phyloP scores from a whole-genome alignment of 1,284 basidiomycete genomes.

The Marasmius sp. region DNA sequence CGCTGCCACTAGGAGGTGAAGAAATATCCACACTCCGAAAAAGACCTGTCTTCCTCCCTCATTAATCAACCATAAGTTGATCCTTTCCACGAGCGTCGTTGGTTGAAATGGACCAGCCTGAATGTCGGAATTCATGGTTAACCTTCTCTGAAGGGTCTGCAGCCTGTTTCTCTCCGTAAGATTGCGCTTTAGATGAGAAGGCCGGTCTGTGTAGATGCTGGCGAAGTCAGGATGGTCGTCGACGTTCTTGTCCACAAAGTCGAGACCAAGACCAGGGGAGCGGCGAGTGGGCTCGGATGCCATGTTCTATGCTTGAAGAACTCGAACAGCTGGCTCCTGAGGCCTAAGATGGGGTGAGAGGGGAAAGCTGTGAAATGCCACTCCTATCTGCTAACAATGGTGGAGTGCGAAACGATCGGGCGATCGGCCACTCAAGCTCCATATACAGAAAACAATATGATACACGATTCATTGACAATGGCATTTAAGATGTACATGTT shows the following conservation, averaged over 20 bases:
- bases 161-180: conserved; percentile 75
- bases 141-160: conserved; percentile 73
- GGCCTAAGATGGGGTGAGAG: background rate
- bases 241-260: background rate
- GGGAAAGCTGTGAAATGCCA: no score
- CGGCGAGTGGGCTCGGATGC: background rate
- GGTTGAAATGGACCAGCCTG: conserved; percentile 32
- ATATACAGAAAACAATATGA: no score
- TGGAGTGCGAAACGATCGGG: no score
- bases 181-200: conserved; percentile 46
- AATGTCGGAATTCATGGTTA: conserved; percentile 35
- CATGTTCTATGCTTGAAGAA: background rate
- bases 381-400: no score
- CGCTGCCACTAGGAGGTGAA: conserved; percentile 72
- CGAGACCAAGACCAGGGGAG: background rate
- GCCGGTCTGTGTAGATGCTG: background rate
- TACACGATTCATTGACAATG: background rate
- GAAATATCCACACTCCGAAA: conserved; percentile 73
- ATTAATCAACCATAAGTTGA: conserved; percentile 86
- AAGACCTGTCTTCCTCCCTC: conserved; percentile 79
- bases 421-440: no score
- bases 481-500: background rate
- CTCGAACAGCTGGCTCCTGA: background rate
- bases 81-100: conserved; percentile 42
- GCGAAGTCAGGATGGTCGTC: background rate